Base-by-base conservation (phyloP, 2,329 filamentous ascomycete genomes). In the Exophiala sp. region DNA sequence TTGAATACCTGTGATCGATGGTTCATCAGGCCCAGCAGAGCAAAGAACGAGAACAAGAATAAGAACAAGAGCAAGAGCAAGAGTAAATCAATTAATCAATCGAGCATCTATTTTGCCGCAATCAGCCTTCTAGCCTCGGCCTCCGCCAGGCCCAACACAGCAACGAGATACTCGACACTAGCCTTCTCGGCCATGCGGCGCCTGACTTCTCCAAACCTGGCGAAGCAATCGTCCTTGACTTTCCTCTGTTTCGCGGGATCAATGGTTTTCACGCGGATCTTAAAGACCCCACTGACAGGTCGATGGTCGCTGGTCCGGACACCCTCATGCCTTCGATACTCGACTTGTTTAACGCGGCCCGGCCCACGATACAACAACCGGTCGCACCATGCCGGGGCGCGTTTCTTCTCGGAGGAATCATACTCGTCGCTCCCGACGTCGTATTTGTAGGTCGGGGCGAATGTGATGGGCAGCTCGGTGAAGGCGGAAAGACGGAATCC, bases 371-470 rank as follows among this genome's bases (percentile, higher is more conserved):
- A 95, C n/a, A 98, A 72, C 30, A 98, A 71, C 29, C 93, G 81
- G 71, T 98, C 93, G 66, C 93, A 98, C 93, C 93, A 98, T 1
- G 93, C 93, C 0, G 93, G 93, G 18, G 88, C 85, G 43, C 93
- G 81, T 67, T 88, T 88, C 75, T 98, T 98, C 68, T 98, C 93
- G 61, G 86, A 91, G 0, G 86, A 85, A 65, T 98, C 93, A 67
- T 97, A 98, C 5, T 81, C 85, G 64, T 97, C 91, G 0, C 88
- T 94, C 13, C 90, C 90, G 0, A 97, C 88, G 61, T 98, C 93
- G 66, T 98, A 98, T 67, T 98, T 98, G 75, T 98, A 98, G 0
- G 93, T 98, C 0, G 93, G 93, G 6, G 88, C 84, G 65, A 98
- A 98, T 0, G 82, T 85, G 62, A 98, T 96, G 1, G 86, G 86